Conservation (phyloP, 768 basidiomycete species). For the Leccinum uliginosum region DNA sequence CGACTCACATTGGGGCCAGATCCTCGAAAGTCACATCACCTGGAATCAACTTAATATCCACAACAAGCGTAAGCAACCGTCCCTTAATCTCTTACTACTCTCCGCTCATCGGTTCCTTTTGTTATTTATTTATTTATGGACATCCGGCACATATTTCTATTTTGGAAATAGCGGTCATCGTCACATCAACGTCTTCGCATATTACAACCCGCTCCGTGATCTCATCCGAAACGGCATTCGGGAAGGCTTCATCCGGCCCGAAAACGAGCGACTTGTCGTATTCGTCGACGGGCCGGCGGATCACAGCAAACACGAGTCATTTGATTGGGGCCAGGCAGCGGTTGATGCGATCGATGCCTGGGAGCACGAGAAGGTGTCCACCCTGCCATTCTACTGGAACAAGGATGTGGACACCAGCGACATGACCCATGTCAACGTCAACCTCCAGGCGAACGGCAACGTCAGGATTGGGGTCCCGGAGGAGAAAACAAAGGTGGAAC, state of each 20-base stretch:
- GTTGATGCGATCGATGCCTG: slow-evolving; percentile 62
- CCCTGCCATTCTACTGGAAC: slow-evolving; percentile 48
- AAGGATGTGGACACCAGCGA: slow-evolving; percentile 34
- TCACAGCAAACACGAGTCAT: slow-evolving; percentile 47
- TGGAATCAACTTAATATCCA: slow-evolving; percentile 94
- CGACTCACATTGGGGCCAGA: slow-evolving; percentile 34
- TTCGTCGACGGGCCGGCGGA: slow-evolving; percentile 74
- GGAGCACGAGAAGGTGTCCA: slow-evolving; percentile 34
- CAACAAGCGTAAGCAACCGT: slow-evolving; percentile 62
- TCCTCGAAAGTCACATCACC: slow-evolving; percentile 91
- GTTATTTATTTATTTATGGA: background rate
- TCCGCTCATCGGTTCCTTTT: background rate
- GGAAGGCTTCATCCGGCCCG: slow-evolving; percentile 69
- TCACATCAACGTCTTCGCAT: slow-evolving; percentile 83
- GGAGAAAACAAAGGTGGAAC: slow-evolving; percentile 15
- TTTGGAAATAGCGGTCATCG: slow-evolving; percentile 58
- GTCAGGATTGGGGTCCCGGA: background rate
- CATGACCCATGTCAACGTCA: slow-evolving; percentile 17
- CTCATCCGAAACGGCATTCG: slow-evolving; percentile 65
- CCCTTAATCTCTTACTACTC: background rate
- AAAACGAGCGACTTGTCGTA: slow-evolving; percentile 56
- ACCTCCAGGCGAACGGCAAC: background rate
- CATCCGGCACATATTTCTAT: background rate
- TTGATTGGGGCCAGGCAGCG: slow-evolving; percentile 76
- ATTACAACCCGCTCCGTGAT: slow-evolving; percentile 77